These are phyloP conservation scores for Nothopassalora personata DNA, from an alignment of 2,329 filamentous ascomycete genomes.

Conservation along the genomic window DNA sequence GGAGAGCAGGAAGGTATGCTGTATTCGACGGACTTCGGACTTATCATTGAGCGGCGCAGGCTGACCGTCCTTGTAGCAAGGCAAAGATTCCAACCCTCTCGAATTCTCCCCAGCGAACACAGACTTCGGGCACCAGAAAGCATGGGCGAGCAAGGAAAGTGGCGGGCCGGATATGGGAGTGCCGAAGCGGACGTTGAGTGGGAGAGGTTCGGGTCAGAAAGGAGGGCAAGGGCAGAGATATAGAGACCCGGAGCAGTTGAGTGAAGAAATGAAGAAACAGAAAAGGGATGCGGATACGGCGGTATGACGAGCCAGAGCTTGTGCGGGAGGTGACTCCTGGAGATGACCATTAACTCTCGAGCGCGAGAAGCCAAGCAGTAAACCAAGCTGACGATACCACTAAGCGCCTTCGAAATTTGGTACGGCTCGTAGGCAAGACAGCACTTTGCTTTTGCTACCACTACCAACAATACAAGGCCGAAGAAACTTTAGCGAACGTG, in stretches of 20 bases:
- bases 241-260: not conserved
- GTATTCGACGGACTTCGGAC: not conserved
- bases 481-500: too few species aligned
- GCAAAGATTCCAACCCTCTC: not conserved
- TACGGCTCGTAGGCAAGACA: too few species aligned
- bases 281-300: not conserved
- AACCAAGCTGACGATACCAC: too few species aligned
- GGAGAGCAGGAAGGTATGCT: not conserved
- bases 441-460: too few species aligned
- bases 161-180: not conserved
- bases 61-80: not conserved
- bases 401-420: too few species aligned
- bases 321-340: not conserved
- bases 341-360: not conserved
- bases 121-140: not conserved
- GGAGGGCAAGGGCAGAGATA: not conserved
- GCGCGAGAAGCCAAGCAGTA: not conserved
- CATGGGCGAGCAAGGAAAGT: not conserved
- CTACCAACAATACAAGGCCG: too few species aligned
- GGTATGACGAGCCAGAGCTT: not conserved
- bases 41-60: not conserved
- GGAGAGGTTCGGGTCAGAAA: not conserved
- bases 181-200: not conserved
- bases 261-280: not conserved
- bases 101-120: constrained; percentile 1